Percentiles rank a stretch among this genome's conserved stretches.
phyloP scores from a whole-genome alignment of 164 flowering plant genomes.

The Vitis rotundifolia region DNA sequence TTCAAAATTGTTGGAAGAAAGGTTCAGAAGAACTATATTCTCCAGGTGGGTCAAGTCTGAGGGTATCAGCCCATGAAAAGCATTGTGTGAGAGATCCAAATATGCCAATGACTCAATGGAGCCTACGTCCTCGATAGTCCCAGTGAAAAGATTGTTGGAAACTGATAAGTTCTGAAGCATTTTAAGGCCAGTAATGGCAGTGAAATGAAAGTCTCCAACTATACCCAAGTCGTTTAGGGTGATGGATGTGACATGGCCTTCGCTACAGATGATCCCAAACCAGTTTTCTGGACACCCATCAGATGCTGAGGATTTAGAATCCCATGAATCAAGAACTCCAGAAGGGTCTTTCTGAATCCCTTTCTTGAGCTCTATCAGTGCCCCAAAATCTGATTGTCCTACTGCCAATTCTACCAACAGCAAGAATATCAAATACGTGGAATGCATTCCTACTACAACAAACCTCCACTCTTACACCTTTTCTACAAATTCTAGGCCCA shows the following conservation, averaged over 20 bases:
- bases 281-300: constrained; percentile 61
- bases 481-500: background rate
- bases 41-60: constrained; percentile 29
- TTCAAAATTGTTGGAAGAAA: constrained; percentile 53
- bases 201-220: constrained; percentile 49
- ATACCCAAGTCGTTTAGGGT: constrained; percentile 45
- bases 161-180: constrained; percentile 52
- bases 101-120: constrained; percentile 33
- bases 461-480: constrained; percentile 8
- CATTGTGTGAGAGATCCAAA: constrained; percentile 60
- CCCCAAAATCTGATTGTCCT: constrained; percentile 52
- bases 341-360: constrained; percentile 49
- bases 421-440: constrained; percentile 29
- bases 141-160: constrained; percentile 52
- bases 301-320: constrained; percentile 42
- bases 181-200: constrained; percentile 36
- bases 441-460: constrained; percentile 39
- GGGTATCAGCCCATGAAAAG: constrained; percentile 50
- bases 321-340: constrained; percentile 56
- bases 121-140: constrained; percentile 39
- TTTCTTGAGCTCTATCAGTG: constrained; percentile 61
- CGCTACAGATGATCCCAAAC: constrained; percentile 54
- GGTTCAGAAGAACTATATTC: constrained; percentile 46
- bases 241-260: constrained; percentile 50
- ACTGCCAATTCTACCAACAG: constrained; percentile 28